A percentile compares a stretch with the other conserved stretches of the same genome.
Evolutionary conservation across 169 alveolate genomes (phyloP).

Genomic region (Neospora caninum): DNA sequence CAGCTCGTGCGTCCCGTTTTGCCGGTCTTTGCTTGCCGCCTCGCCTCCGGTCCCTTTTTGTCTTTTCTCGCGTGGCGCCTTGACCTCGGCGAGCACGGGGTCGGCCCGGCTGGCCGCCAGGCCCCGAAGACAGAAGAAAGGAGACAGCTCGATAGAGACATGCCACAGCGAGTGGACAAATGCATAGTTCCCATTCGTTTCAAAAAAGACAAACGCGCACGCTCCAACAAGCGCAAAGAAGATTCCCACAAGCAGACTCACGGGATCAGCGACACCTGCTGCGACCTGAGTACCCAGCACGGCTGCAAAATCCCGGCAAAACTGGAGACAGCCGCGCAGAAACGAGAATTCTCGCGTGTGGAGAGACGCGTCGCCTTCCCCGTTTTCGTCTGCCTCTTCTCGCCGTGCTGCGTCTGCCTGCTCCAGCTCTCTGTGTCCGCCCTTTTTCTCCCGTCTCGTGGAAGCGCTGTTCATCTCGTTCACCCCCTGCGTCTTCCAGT

Average conservation of each 20-base stretch:
- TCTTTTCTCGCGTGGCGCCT: not conserved
- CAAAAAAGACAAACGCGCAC: not conserved
- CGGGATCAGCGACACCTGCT: not conserved
- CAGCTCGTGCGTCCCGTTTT: not conserved
- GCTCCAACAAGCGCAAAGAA: not conserved
- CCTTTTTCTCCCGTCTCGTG: not conserved
- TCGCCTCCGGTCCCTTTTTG: not conserved
- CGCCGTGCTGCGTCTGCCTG: not conserved
- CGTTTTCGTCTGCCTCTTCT: not conserved
- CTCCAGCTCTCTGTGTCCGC: not conserved
- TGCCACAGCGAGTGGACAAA: constrained; percentile 16
- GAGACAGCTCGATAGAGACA: not conserved
- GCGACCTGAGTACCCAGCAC: not conserved
- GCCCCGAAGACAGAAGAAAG: constrained; percentile 16
- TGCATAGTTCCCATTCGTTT: not conserved
- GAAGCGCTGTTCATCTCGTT: not conserved
- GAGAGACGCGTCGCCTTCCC: not conserved
- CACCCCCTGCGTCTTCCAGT: not conserved
- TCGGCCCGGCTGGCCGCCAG: not conserved
- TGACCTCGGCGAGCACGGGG: not conserved
- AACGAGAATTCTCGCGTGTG: not conserved
- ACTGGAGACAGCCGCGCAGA: not conserved
- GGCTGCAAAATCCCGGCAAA: not conserved
- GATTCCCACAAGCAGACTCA: not conserved
- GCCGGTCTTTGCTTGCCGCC: not conserved